phyloP scores from a whole-genome alignment of 139 green algal species.

The Chlorella sp. region DNA sequence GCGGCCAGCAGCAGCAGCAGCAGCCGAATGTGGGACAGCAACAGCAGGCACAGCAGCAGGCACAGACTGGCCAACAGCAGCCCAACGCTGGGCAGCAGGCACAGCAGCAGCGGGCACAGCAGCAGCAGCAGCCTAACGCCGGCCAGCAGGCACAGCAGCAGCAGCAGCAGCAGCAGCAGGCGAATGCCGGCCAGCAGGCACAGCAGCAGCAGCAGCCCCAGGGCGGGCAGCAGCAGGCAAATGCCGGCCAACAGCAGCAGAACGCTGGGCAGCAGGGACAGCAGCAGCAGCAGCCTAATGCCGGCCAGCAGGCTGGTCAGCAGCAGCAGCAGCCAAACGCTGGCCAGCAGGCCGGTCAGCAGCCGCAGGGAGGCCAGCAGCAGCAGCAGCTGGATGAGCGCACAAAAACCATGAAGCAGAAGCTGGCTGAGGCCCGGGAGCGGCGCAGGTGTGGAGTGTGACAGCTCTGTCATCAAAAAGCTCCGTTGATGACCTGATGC shows the following conservation, averaged over 20 bases:
- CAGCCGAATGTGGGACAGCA: not conserved
- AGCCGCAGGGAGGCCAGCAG: no score
- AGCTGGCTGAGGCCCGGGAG: conserved; percentile 9
- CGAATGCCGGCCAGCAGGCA: not conserved
- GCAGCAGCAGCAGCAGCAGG: conserved; percentile 1
- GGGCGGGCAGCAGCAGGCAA: not conserved
- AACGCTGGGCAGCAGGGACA: no score
- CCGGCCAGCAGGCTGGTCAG: no score
- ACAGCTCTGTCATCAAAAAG: no score
- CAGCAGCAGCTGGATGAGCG: not conserved
- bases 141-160: not conserved
- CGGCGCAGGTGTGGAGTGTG: not conserved
- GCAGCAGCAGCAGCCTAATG: not conserved
- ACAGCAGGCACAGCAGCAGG: not conserved
- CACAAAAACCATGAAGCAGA: conserved; percentile 1
- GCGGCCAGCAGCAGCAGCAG: not conserved
- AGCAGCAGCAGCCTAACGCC: not conserved
- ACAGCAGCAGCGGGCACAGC: not conserved
- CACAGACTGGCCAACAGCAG: not conserved
- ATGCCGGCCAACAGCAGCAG: conserved; percentile 1
- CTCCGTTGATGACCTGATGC: no score
- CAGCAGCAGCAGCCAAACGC: not conserved
- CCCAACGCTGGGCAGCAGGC: not conserved
- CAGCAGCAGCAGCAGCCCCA: not conserved
- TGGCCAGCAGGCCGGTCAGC: no score